Base-by-base conservation (phyloP, 108 stramenopile species). In the Pseudonitzschia delicatissima region DNA sequence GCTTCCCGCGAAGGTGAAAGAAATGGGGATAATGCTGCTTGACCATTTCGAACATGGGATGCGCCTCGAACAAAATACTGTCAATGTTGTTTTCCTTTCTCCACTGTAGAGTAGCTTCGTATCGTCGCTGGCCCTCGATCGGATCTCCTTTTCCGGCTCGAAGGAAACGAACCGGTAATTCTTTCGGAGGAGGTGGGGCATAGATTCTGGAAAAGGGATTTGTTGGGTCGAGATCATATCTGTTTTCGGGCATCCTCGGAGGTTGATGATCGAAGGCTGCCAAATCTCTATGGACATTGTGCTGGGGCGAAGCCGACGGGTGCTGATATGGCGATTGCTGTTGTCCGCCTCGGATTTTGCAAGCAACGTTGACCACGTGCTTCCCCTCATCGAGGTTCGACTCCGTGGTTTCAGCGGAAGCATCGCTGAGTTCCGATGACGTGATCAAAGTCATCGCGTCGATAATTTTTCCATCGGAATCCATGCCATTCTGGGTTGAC, bases 21-120 rank as follows among this genome's bases (percentile, higher is more conserved):
- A 68, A 88, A 71, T 88, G 86, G 6, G 87, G 87, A 64, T 88
- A 88, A 51, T 85, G 55, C 52, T 65, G 45, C 32, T 88, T 88
- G 59, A 88, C 81, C 9, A 81, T 45, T 11, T 69, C 72, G 72
- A 87, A 87, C 47, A 77, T 18, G 0, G 83, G 86, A 68, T 81
- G 80, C 2, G 87, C 74, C 36, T 73, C 69, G 6, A 35, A 45
- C 23, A 92, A 47, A 40, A 85, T 87, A 2, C 53, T 69, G 61
- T 88, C 84, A 61, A 92, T 88, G 15, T 66, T 69, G 9, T 79
- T 60, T 42, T 92, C 80, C 21, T 50, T 55, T 23, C 90, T 74
- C 90, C 90, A 92, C 36, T 76, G 53, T 52, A 85, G 64, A 13
- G 90, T 92, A 12, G 72, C 74, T 32, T 62, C 62, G 61, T 81